Evolutionary conservation across 1,284 basidiomycete genomes (phyloP).

Genomic region (Cutaneotrichosporon cavernicola): DNA sequence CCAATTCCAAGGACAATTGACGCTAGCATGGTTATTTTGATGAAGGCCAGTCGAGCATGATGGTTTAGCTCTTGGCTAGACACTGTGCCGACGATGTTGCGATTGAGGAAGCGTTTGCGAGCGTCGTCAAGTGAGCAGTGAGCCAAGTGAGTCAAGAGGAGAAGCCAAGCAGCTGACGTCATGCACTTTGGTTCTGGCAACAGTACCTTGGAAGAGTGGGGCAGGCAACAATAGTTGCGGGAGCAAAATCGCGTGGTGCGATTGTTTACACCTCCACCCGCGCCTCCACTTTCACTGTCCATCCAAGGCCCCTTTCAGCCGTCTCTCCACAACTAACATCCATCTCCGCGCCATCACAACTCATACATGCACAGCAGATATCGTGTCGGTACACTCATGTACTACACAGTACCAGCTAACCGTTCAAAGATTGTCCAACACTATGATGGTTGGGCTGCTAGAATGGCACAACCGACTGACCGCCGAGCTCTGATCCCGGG

Average conservation of each 20-base stretch:
- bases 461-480: background rate
- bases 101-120: background rate
- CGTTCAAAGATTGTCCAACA: background rate
- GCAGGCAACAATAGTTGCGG: background rate
- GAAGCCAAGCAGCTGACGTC: too few species aligned
- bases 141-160: too few species aligned
- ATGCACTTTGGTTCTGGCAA: too few species aligned
- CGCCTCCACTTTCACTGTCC: slow-evolving; percentile 11
- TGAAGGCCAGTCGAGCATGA: background rate
- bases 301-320: background rate
- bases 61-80: background rate
- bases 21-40: background rate
- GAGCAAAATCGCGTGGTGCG: background rate
- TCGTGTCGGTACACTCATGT: background rate
- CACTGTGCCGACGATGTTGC: background rate
- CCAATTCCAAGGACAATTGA: background rate
- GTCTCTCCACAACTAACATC: background rate
- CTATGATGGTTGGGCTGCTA: background rate
- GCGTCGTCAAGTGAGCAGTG: too few species aligned
- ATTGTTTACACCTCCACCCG: slow-evolving; percentile 12
- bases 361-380: background rate
- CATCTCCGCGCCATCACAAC: background rate
- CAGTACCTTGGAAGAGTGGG: too few species aligned
- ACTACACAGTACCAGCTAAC: background rate
- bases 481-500: background rate